Conservation (phyloP, 2,329 filamentous ascomycete genomes). For the Botrytis fabae region DNA sequence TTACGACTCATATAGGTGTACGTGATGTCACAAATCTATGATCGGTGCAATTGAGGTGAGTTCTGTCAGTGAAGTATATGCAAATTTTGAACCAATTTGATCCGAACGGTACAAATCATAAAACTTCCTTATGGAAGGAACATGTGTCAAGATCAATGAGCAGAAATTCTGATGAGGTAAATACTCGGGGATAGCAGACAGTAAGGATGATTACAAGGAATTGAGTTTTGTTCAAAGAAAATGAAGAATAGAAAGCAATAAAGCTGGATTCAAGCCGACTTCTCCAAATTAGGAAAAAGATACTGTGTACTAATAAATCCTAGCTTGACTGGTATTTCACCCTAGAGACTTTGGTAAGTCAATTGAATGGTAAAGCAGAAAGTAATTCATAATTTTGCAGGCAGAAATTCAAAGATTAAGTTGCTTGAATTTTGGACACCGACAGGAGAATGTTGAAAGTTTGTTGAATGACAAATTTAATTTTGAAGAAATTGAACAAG, state of each 20-base stretch:
- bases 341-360: neutral
- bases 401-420: neutral
- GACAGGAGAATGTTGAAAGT: rapidly evolving
- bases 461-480: neutral
- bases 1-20: neutral
- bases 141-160: neutral
- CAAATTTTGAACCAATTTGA: neutral
- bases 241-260: neutral
- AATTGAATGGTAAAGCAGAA: neutral
- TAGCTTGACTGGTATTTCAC: neutral
- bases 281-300: neutral
- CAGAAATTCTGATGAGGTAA: neutral
- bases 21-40: neutral
- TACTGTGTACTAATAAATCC: neutral
- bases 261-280: neutral
- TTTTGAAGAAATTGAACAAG: neutral
- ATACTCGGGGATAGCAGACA: neutral
- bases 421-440: neutral
- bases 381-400: neutral
- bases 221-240: neutral
- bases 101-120: neutral
- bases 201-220: neutral
- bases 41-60: neutral
- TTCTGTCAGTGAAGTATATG: neutral
- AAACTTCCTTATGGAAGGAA: neutral